Base-by-base conservation (phyloP, 331 rosid species). In the Dryas integrifolia region DNA sequence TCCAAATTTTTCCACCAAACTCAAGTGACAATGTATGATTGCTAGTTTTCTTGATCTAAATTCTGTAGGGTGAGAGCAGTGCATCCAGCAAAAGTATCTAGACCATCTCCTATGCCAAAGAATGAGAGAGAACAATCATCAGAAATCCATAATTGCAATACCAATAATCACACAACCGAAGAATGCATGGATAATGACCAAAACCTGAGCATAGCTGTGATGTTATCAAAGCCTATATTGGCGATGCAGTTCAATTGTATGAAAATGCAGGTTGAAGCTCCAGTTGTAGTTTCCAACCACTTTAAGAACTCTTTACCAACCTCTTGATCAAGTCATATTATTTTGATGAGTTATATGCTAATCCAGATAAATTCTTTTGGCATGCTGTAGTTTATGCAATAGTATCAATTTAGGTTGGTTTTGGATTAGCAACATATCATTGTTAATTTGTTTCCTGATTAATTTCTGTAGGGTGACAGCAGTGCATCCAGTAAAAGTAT, bases 251-350 rank as follows among this genome's bases (percentile, higher is more conserved):
- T 94, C 72, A 91, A 79, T 77, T 70, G 86, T 77, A 89, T 91
- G 96, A 87, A 85, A 76, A 88, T 94, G 97, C 80, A 86, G 77
- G 97, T 91, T 44, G 91, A 93, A 74, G 96, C 95, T 76, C 97
- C 97, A 3, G 5, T 57, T 59, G 80, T 87, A 18, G 77, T 93
- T 75, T 82, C 85, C 24, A 76, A 62, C 9, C 50, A 66, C 80
- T 79, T 84, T 35, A 78, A 73, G 49, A 79, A 67, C 64, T 76
- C 80, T 18, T 79, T 67, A 26, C 59, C 76, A 73, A 80, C 85
- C 63, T 38, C 78, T 47, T 77, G 67, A 60, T 58, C 63, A n/a
- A 15, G 43, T 21, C 9, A 13, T 41, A 13, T 59, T 43, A 4
- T 47, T 21, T 21, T 47, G 41, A 16, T 40, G 7, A 16, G 63